Conservation (phyloP, 495 filamentous ascomycete species). For the Hyphodiscus hymeniophilus region DNA sequence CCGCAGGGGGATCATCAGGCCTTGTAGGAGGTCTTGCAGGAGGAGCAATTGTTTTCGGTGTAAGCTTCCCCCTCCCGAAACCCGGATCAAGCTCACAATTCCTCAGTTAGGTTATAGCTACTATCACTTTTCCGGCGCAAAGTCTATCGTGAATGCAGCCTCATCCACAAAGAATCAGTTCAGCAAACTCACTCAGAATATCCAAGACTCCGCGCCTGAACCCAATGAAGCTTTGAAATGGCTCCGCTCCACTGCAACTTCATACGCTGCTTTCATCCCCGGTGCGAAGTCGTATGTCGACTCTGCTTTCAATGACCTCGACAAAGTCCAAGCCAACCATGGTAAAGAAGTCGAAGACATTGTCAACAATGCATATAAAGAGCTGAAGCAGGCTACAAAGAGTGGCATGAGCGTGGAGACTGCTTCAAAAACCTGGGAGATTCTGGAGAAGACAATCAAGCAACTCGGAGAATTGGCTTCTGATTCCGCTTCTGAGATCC, state of each 20-base stretch:
- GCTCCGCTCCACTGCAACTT: slow-evolving; percentile 47
- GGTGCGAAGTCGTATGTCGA: slow-evolving; percentile 55
- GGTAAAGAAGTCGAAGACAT: slow-evolving; percentile 54
- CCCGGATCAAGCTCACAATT: not conserved
- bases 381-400: slow-evolving; percentile 43
- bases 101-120: slow-evolving; percentile 27
- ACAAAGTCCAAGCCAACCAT: slow-evolving; percentile 48
- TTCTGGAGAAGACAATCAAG: slow-evolving; percentile 43
- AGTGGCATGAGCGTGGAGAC: slow-evolving; percentile 44
- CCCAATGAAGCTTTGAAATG: slow-evolving; percentile 49
- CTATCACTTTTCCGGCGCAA: slow-evolving; percentile 54
- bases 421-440: slow-evolving; percentile 40
- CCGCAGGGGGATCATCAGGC: slow-evolving; percentile 12
- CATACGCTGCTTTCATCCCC: slow-evolving; percentile 58
- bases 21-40: slow-evolving; percentile 18
- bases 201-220: slow-evolving; percentile 46
- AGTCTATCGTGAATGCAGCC: slow-evolving; percentile 39
- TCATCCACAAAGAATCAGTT: slow-evolving; percentile 44
- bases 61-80: not conserved
- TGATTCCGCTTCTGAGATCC: slow-evolving; percentile 46
- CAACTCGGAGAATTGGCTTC: slow-evolving; percentile 45
- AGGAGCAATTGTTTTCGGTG: slow-evolving; percentile 18
- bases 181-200: slow-evolving; percentile 37
- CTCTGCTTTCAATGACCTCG: slow-evolving; percentile 53
- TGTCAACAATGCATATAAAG: slow-evolving; percentile 47